A percentile compares a stretch with the other conserved stretches of the same genome.
phyloP scores from a whole-genome alignment of 2,329 filamentous ascomycete genomes.

The Fusarium siculi region DNA sequence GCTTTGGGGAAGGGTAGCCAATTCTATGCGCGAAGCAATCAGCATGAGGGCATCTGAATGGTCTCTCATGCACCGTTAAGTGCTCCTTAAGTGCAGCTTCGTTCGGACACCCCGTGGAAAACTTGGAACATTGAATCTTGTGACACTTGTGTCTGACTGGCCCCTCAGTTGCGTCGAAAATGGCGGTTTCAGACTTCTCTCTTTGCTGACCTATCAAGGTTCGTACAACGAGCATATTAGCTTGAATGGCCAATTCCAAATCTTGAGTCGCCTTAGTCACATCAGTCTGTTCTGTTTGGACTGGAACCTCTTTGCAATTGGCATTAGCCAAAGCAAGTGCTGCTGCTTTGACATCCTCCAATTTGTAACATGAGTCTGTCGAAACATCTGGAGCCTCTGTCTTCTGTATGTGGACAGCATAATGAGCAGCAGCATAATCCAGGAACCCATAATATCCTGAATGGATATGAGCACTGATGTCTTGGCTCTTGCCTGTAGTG shows the following conservation, averaged over 20 bases:
- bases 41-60: accelerated
- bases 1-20: accelerated
- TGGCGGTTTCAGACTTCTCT: accelerated
- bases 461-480: accelerated
- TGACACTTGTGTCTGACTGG: neutral
- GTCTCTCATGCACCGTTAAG: accelerated
- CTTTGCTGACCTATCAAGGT: accelerated
- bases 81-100: accelerated
- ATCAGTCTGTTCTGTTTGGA: no score
- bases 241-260: accelerated
- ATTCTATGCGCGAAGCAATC: neutral
- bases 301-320: no score
- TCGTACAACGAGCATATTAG: accelerated
- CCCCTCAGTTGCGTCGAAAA: accelerated
- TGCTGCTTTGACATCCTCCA: no score
- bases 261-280: no score
- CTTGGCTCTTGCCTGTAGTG: accelerated
- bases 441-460: neutral
- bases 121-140: neutral
- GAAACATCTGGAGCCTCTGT: accelerated
- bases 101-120: accelerated
- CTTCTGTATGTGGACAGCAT: neutral
- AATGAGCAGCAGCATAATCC: neutral
- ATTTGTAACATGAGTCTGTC: accelerated
- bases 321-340: no score